These are phyloP conservation scores for Globisporangium polare DNA, from an alignment of 352 stramenopile genomes.

Conservation along the genomic window DNA sequence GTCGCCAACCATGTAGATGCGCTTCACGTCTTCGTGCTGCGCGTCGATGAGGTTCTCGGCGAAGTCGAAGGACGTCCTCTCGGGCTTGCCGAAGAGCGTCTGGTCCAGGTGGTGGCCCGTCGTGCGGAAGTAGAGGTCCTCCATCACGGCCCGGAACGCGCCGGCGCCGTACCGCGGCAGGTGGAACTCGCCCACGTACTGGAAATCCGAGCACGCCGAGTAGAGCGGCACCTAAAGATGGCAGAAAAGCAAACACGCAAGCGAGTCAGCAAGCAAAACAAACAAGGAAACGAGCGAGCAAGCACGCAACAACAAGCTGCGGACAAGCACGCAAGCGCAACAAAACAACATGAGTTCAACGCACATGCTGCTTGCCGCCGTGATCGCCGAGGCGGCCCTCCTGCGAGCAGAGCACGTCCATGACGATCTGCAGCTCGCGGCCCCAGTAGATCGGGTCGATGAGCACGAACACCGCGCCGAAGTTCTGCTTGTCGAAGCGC, in stretches of 20 bases:
- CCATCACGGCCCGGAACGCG: conserved; percentile 74
- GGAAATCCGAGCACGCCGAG: conserved; percentile 85
- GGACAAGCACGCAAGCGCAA: neutral
- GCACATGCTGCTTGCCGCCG: conserved; percentile 27
- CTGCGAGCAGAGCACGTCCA: conserved; percentile 48
- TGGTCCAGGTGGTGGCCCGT: conserved; percentile 73
- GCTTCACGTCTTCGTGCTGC: conserved; percentile 58
- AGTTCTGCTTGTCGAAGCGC: conserved; percentile 33
- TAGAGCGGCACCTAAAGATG: conserved; percentile 44
- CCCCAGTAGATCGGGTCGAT: conserved; percentile 62
- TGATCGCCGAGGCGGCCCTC: conserved; percentile 31
- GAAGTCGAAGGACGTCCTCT: conserved; percentile 70
- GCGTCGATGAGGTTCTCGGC: conserved; percentile 71
- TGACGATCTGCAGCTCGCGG: conserved; percentile 54
- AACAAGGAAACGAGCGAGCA: neutral
- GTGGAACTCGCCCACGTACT: conserved; percentile 86
- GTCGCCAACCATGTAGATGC: conserved; percentile 87
- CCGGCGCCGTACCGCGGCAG: conserved; percentile 76
- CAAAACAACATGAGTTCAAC: neutral
- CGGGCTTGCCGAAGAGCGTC: conserved; percentile 77
- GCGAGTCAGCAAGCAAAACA: neutral
- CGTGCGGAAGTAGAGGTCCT: conserved; percentile 69
- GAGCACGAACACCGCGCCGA: conserved; percentile 50
- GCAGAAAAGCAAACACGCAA: neutral
- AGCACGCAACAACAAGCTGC: neutral